Conservation (phyloP, 140 eudicot species). For the Senecio squalidus region DNA sequence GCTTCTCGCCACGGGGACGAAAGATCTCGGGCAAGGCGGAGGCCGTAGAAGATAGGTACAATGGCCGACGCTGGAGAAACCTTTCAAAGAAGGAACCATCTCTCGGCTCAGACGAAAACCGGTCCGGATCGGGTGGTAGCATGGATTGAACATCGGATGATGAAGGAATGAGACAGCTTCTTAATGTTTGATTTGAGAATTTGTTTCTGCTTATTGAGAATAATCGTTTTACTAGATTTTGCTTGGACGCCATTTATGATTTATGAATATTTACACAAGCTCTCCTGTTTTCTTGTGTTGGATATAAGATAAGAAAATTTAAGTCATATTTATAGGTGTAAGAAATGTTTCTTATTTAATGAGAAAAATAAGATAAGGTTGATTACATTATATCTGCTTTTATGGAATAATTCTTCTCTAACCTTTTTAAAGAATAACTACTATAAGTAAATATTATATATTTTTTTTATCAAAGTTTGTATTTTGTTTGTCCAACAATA, state of each 20-base stretch:
- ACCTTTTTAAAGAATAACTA: too few species aligned
- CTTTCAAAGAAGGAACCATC: conserved; percentile 9
- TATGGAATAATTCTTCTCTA: neutral
- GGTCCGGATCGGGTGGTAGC: conserved; percentile 6
- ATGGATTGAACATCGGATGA: conserved; percentile 15
- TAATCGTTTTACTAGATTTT: conserved; percentile 11
- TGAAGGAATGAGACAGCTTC: conserved; percentile 13
- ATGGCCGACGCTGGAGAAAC: conserved; percentile 24
- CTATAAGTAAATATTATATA: too few species aligned
- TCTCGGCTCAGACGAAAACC: conserved; percentile 1
- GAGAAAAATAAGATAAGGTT: neutral
- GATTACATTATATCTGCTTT: conserved; percentile 2
- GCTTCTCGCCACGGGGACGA: conserved; percentile 25
- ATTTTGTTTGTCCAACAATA: neutral
- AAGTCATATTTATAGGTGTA: conserved; percentile 22
- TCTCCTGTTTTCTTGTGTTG: neutral
- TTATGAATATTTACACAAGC: neutral
- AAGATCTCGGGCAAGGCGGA: conserved; percentile 12
- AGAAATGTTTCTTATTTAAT: conserved; percentile 4
- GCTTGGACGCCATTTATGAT: conserved; percentile 30
- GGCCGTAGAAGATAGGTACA: conserved; percentile 13
- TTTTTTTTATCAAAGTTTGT: too few species aligned
- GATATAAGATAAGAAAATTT: neutral
- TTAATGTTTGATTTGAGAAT: conserved; percentile 13
- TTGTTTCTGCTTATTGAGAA: conserved; percentile 9